A percentile compares a stretch with the other conserved stretches of the same genome.
phyloP scores from a whole-genome alignment of 78 protist species.

The slime mould (Dictyostelium discoideum) region dicty_2.7 NC_007088.5:4168501-4169000 shows the following conservation, averaged over 20 bases:
- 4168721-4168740: slow-evolving; percentile 54
- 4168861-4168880: slow-evolving; percentile 68
- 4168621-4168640: slow-evolving; percentile 15
- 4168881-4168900: slow-evolving; percentile 91
- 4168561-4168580: too few species aligned
- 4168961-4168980: not conserved
- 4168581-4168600: slow-evolving; percentile 32
- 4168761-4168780: slow-evolving; percentile 85
- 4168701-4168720: slow-evolving; percentile 36
- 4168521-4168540: too few species aligned
- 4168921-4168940: slow-evolving; percentile 59
- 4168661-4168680: slow-evolving; percentile 90
- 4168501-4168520: not conserved
- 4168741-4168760: slow-evolving; percentile 72
- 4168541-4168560: not conserved
- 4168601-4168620: not conserved
- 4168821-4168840: slow-evolving; percentile 82
- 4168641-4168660: slow-evolving; percentile 78
- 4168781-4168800: slow-evolving; percentile 79
- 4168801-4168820: slow-evolving; percentile 28
- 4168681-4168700: slow-evolving; percentile 34
- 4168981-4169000: not conserved
- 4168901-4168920: slow-evolving; percentile 46
- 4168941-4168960: slow-evolving; percentile 71
- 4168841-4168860: slow-evolving; percentile 52